Base-by-base conservation (phyloP, 495 filamentous ascomycete genomes). In the Niebla homalea region DNA sequence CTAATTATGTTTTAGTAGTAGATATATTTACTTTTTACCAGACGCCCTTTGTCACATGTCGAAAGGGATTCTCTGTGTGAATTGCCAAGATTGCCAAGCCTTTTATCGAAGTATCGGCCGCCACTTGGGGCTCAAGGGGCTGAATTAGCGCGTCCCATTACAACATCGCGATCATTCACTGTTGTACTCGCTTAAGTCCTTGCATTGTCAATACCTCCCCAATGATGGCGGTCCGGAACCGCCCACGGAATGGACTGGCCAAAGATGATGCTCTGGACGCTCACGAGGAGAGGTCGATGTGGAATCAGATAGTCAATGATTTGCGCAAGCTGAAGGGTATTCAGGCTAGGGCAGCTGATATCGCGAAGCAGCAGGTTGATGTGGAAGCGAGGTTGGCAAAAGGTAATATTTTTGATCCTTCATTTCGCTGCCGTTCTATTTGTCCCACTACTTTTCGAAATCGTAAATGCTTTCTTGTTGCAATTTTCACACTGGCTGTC, bases 251-350 rank as follows among this genome's bases (percentile, higher is more conserved):
- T n/a, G 54, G 57, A 26, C 59, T 62, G 36, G 48, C 57, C 5
- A 72, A 69, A 44, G 70, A 74, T n/a, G 71, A 73, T 43, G 48
- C 62, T 19, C 62, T 49, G 1, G 60, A 62, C 19, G 73, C 71
- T 36, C 74, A 81, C 53, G 79, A 83, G 61, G 79, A 83, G 60
- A 71, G 75, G 39, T 71, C 74, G 49, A 70, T 83, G 61, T 83
- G 79, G 79, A 78, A 71, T 48, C 71, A 75, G 51, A 78, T 83
- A 42, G 67, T 73, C 23, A 74, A 71, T 39, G 77, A 80, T 54
- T 64, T 77, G 23, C 65, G 57, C 46, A 57, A 60, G 43, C 56
- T 65, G 22, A 70, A 64, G 50, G 58, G 36, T 0, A 53, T 51
- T 18, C 61, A 72, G 56, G 52, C 49, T 5, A 61, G 60, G 25